Evolutionary conservation across 2,329 filamentous ascomycete genomes (phyloP), one percentile per base, ranked within the genome.

Genomic region (Hypocrella siamensis): DNA sequence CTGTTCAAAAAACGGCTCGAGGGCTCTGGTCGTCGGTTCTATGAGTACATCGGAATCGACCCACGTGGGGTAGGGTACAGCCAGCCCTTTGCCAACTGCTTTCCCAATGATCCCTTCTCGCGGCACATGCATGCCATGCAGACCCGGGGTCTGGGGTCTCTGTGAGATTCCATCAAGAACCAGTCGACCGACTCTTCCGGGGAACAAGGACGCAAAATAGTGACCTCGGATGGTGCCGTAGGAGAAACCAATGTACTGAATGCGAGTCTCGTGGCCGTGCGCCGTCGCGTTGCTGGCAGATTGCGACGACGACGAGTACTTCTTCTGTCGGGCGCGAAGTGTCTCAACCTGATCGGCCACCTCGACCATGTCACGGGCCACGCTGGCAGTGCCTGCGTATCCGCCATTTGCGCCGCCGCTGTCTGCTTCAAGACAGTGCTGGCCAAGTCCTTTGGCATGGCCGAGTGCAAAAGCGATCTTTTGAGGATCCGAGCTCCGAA

Each of bases 241-340:
- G n/a, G 56, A 61, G 31, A 63, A 52, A 0, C 61, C 60, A 51
- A 58, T 60, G 38, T 61, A 66, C 38, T 56, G 55, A 19, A 63
- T 36, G 8, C 46, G 38, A n/a, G 43, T 31, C n/a, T 21, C 28
- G 8, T 31, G 16, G 21, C 9, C 8, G 4, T 25, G 24, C 4
- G 17, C 16, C 17, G 30, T 33, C 16, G 19, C 18, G 16, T 28
- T 32, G 10, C 4, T 16, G 16, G 12, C 16, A 10, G 14, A 19
- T 18, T n/a, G 3, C 25, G 9, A 11, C n/a, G 9, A n/a, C 11
- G 3, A 11, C 21, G 28, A 22, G 14, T 14, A 27, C 6, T 25
- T 31, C 6, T 22, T 10, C 12, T 12, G 17, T 7, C 25, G 28
- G n/a, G 14, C 11, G 3, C 27, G 31, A 9, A 46, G 36, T 28